Percentiles rank a stretch among this genome's conserved stretches.
Conservation (phyloP, 345 rosid genomes). For the Triadica sebifera region DNA sequence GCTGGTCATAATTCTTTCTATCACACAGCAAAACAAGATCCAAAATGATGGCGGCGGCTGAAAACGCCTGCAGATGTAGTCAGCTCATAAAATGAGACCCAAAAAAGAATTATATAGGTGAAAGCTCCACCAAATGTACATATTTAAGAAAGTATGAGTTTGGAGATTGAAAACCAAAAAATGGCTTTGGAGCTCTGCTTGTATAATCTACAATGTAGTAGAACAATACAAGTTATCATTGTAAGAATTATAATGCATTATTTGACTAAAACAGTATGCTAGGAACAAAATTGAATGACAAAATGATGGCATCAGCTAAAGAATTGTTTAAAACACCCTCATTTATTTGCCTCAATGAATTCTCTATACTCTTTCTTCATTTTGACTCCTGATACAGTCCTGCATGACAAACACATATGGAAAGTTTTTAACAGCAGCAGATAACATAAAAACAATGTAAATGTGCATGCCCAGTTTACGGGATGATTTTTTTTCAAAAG, state of each 20-base stretch:
- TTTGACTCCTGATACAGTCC: slow-evolving; percentile 82
- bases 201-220: slow-evolving; percentile 23
- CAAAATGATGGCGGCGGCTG: neutral
- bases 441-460: neutral
- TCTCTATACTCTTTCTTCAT: slow-evolving; percentile 96
- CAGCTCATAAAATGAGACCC: neutral
- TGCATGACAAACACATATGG: slow-evolving; percentile 26
- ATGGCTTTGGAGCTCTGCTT: slow-evolving; percentile 21
- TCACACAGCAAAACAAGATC: neutral
- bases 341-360: slow-evolving; percentile 78
- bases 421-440: slow-evolving; percentile 2
- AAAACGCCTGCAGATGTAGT: no score
- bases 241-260: slow-evolving; percentile 24
- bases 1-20: neutral
- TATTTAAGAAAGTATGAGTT: slow-evolving; percentile 8
- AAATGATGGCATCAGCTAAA: slow-evolving; percentile 17
- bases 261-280: slow-evolving; percentile 22
- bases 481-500: neutral
- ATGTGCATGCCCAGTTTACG: neutral
- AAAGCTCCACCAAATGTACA: neutral
- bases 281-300: slow-evolving; percentile 44
- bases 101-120: neutral
- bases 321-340: slow-evolving; percentile 26
- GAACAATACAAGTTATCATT: slow-evolving; percentile 8
- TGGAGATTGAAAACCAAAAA: slow-evolving; percentile 10